Conservation (phyloP, 441 rosid genomes). For the Viola pubescens region DNA sequence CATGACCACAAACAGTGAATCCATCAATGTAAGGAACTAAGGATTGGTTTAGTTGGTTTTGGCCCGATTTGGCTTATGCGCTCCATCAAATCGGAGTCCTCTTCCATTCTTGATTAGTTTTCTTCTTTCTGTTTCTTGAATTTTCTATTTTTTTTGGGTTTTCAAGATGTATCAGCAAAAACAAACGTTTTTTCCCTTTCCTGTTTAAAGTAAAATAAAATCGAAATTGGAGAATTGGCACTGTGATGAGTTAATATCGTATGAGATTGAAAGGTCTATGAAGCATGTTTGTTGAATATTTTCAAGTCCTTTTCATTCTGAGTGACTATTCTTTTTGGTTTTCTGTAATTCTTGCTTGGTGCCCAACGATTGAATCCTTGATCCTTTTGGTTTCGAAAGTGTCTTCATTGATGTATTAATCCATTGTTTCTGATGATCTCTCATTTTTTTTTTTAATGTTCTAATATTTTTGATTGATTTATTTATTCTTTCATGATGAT, state of each 20-base stretch:
- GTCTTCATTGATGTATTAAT: slow-evolving; percentile 37
- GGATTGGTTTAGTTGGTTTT: no score
- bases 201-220: background rate
- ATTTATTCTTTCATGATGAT: slow-evolving; percentile 14
- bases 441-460: background rate
- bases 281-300: background rate
- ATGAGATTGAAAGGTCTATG: slow-evolving; percentile 7
- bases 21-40: no score
- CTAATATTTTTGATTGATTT: no score
- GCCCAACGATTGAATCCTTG: no score
- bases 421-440: slow-evolving; percentile 44
- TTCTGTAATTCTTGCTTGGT: background rate
- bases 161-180: no score
- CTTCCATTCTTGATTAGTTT: no score
- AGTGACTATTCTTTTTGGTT: background rate
- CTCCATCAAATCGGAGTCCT: no score
- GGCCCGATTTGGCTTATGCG: no score
- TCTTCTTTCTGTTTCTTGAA: rapidly evolving
- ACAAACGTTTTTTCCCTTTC: background rate
- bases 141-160: background rate
- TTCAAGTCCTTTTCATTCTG: slow-evolving; percentile 18
- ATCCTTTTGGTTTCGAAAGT: no score
- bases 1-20: no score
- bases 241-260: slow-evolving; percentile 2
- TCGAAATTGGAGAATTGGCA: background rate